Percentiles rank a stretch among this genome's conserved stretches.
phyloP scores from a whole-genome alignment of 768 basidiomycete genomes.

The Collybia mongolica region DNA sequence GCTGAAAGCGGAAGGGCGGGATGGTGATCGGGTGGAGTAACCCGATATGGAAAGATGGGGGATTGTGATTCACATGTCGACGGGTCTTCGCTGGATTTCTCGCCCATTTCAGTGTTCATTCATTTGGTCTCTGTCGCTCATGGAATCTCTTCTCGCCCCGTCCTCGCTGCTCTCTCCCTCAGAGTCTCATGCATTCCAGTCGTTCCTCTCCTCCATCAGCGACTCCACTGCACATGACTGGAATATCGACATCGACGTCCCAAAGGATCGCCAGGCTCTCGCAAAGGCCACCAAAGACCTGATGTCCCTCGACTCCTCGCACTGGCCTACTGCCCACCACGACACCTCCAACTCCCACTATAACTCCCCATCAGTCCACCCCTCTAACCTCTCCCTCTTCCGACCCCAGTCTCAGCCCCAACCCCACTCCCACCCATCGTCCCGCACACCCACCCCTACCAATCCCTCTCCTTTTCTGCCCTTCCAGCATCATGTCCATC shows the following conservation, averaged over 20 bases:
- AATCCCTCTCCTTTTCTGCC: slow-evolving; percentile 15
- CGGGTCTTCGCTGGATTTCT: background rate
- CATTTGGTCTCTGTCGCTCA: slow-evolving; percentile 1
- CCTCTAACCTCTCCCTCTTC: slow-evolving; percentile 8
- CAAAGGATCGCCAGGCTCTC: slow-evolving; percentile 62
- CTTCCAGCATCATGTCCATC: background rate
- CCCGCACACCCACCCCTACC: slow-evolving; percentile 20
- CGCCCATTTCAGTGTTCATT: background rate
- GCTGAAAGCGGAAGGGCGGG: slow-evolving; percentile 1
- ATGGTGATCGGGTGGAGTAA: slow-evolving; percentile 3
- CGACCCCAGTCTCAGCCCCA: slow-evolving; percentile 10
- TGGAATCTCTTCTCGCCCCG: slow-evolving; percentile 13
- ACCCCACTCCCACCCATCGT: slow-evolving; percentile 17
- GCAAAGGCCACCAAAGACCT: slow-evolving; percentile 82
- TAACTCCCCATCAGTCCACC: slow-evolving; percentile 5
- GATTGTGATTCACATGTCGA: slow-evolving; percentile 16
- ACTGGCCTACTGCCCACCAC: slow-evolving; percentile 25
- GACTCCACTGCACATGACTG: slow-evolving; percentile 37
- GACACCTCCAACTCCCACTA: slow-evolving; percentile 9
- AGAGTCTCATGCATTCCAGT: slow-evolving; percentile 67
- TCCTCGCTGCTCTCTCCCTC: slow-evolving; percentile 59
- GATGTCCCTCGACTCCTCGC: slow-evolving; percentile 63
- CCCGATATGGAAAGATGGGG: slow-evolving; percentile 4
- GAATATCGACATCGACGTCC: slow-evolving; percentile 41
- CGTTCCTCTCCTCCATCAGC: slow-evolving; percentile 61